Conservation (phyloP, 192 early-diverging fungal genomes). For the Coemansia sp. region DNA sequence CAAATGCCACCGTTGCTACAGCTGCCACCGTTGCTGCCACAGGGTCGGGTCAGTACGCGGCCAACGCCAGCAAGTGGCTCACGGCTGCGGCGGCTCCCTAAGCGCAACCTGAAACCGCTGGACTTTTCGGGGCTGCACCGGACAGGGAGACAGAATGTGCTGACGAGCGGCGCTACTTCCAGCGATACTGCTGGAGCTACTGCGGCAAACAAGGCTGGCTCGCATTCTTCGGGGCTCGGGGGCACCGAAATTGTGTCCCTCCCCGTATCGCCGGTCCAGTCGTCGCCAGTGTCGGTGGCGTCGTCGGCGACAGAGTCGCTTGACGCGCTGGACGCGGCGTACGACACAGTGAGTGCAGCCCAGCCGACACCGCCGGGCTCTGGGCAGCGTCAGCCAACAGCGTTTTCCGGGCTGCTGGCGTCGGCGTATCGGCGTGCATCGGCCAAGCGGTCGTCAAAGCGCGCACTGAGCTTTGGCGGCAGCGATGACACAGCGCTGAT, state of each 20-base stretch:
- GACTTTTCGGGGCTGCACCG: conserved; percentile 48
- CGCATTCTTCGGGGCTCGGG: conserved; percentile 24
- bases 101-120: conserved; percentile 54
- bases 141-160: conserved; percentile 9
- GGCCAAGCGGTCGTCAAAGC: conserved; percentile 33
- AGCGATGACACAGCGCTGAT: conserved; percentile 10
- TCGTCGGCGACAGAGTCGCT: conserved; percentile 7
- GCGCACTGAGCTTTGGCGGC: conserved; percentile 35
- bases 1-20: no score
- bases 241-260: conserved; percentile 21
- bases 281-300: conserved; percentile 20
- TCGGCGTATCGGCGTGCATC: conserved; percentile 47
- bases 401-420: conserved; percentile 46
- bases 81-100: conserved; percentile 50
- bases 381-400: conserved; percentile 25
- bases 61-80: conserved; percentile 2
- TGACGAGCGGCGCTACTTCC: conserved; percentile 9
- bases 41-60: not conserved
- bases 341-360: conserved; percentile 13
- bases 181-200: conserved; percentile 35
- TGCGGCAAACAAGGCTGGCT: conserved; percentile 22
- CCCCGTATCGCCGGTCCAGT: conserved; percentile 41
- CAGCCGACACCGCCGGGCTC: conserved; percentile 38
- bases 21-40: conserved; percentile 9
- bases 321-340: not conserved